Evolutionary conservation across 306 rosid species (phyloP).

Genomic region (Quercus glauca): DNA sequence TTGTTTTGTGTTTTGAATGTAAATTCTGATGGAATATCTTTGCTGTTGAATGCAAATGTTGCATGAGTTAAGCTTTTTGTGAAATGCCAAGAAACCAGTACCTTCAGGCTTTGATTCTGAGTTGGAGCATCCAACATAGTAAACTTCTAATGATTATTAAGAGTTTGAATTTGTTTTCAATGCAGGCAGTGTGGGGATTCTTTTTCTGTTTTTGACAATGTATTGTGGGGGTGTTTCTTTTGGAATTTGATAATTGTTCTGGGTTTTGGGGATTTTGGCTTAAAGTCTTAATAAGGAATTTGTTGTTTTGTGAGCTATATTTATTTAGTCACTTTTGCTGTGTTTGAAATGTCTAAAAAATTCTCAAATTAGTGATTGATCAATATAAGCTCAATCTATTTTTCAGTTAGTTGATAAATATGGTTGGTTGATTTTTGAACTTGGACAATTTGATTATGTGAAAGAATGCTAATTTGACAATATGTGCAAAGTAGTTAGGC

Average conservation of each 20-base stretch:
- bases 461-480: not conserved
- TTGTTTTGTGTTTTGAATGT: not conserved
- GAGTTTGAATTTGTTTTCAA: too few species aligned
- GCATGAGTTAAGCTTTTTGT: conserved; percentile 7
- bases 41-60: conserved; percentile 1
- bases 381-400: too few species aligned
- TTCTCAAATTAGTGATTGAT: too few species aligned
- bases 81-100: not conserved
- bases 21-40: not conserved
- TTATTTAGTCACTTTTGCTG: too few species aligned
- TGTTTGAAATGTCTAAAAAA: too few species aligned
- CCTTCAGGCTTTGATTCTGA: not conserved
- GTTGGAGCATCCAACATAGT: not conserved
- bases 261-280: too few species aligned
- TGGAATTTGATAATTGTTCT: not conserved
- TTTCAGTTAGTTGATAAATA: too few species aligned
- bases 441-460: not conserved
- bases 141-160: too few species aligned
- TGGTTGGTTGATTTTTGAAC: not conserved
- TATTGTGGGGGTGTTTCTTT: not conserved
- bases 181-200: not conserved
- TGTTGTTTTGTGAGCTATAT: too few species aligned
- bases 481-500: conserved; percentile 4
- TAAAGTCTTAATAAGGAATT: too few species aligned
- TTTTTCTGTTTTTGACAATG: not conserved